phyloP scores from a whole-genome alignment of 2,329 filamentous ascomycete species.

The Botryosphaeria dothidea region DNA sequence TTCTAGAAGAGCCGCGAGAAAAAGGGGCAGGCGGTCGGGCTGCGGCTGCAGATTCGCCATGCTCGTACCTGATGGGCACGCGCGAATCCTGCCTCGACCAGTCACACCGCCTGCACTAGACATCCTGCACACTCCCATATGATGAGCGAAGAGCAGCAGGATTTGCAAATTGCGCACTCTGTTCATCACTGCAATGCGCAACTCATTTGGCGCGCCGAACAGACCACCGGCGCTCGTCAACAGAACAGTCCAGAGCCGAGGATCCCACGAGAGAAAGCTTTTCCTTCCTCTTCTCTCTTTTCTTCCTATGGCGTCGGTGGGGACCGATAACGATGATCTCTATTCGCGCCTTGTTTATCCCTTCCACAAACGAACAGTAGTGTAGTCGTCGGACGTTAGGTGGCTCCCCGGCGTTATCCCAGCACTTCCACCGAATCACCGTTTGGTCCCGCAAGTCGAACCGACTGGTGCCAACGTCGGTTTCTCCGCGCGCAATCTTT shows the following conservation, averaged over 20 bases:
- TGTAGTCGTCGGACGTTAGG: not conserved
- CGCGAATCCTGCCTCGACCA: not conserved
- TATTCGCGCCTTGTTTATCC: slow-evolving; percentile 1
- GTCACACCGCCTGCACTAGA: not conserved
- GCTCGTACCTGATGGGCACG: not conserved
- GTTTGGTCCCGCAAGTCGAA: not conserved
- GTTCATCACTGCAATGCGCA: not conserved
- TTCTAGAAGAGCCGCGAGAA: not conserved
- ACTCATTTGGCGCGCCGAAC: not conserved
- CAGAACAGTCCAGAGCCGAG: not conserved
- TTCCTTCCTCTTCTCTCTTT: not conserved
- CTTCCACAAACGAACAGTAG: not conserved
- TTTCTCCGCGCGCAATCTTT: not conserved
- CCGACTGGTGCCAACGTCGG: not conserved
- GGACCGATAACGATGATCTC: slow-evolving; percentile 4
- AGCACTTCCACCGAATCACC: not conserved
- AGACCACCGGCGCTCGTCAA: not conserved
- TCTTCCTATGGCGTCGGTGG: slow-evolving; percentile 4
- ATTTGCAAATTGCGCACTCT: slow-evolving; percentile 9
- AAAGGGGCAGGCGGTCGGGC: not conserved
- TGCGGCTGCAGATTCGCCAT: not conserved
- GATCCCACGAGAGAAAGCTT: not conserved
- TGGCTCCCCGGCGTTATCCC: not conserved
- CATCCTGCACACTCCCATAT: not conserved
- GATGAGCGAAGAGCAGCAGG: not conserved